A percentile compares a stretch with the other conserved stretches of the same genome.
Conservation (phyloP, 2,329 filamentous ascomycete genomes). For the Emergomyces orientalis region DNA sequence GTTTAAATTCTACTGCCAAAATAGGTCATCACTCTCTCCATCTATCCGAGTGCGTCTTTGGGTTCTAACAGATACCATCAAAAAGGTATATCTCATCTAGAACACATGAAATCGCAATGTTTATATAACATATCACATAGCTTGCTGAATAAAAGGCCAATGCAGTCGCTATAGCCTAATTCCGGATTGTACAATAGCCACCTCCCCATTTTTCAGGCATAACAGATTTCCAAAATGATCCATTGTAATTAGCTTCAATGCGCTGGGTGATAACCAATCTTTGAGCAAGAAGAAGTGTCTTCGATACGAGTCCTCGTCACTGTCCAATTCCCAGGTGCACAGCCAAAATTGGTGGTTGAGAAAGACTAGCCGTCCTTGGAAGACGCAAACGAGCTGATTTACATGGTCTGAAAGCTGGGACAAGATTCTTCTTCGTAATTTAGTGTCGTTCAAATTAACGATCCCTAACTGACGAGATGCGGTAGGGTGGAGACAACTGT, state of each 20-base stretch:
- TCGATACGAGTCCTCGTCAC: constrained; percentile 8
- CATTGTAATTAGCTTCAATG: constrained; percentile 17
- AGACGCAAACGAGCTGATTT: constrained; percentile 10
- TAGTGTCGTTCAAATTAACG: neutral
- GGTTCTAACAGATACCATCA: too few species aligned
- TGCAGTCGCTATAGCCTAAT: neutral
- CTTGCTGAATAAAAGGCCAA: neutral
- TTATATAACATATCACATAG: neutral
- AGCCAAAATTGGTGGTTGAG: constrained; percentile 19
- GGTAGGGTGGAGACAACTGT: neutral
- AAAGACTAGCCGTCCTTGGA: constrained; percentile 13
- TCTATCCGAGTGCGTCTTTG: too few species aligned
- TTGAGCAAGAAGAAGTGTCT: constrained; percentile 23
- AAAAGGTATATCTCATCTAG: too few species aligned
- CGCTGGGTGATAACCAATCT: constrained; percentile 22
- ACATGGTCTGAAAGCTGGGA: constrained; percentile 6
- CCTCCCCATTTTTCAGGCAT: constrained; percentile 23
- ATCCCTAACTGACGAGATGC: constrained; percentile 3
- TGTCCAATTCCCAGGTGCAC: constrained; percentile 16
- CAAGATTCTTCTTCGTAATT: neutral
- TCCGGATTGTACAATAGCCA: constrained; percentile 15
- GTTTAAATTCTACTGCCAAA: too few species aligned
- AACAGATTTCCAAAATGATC: constrained; percentile 18
- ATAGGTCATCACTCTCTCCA: neutral
- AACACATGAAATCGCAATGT: too few species aligned